A percentile compares a stretch with the other conserved stretches of the same genome.
phyloP scores from a whole-genome alignment of 441 rosid genomes.

The Eutrema salsugineum region DNA sequence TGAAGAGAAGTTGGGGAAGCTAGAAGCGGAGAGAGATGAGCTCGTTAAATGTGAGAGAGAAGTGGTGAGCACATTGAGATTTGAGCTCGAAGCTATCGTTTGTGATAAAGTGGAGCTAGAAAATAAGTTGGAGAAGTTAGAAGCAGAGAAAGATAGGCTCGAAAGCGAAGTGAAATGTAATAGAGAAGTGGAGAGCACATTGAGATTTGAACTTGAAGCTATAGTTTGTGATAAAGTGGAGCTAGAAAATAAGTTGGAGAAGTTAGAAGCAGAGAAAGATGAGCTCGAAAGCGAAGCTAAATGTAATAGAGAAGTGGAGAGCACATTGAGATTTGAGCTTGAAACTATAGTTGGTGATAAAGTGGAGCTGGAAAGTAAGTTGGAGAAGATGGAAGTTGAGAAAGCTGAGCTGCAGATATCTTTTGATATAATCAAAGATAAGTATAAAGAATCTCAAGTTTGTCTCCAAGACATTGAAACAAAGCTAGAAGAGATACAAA shows the following conservation, averaged over 20 bases:
- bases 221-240: conserved; percentile 14
- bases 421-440: conserved; percentile 42
- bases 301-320: conserved; percentile 6
- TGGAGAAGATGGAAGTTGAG: conserved; percentile 41
- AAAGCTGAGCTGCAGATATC: conserved; percentile 57
- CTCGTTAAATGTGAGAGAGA: conserved; percentile 9
- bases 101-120: conserved; percentile 29
- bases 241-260: conserved; percentile 38
- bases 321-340: conserved; percentile 19
- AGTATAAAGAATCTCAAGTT: conserved; percentile 43
- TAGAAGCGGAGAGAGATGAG: conserved; percentile 39
- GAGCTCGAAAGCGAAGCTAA: conserved; percentile 28
- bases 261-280: conserved; percentile 39
- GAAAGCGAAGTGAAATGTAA: conserved; percentile 21
- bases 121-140: conserved; percentile 39
- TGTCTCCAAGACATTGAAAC: conserved; percentile 48
- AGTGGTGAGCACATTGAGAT: conserved; percentile 10
- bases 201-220: conserved; percentile 27
- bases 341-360: conserved; percentile 16
- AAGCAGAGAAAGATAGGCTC: conserved; percentile 36
- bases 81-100: conserved; percentile 20
- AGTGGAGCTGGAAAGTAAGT: conserved; percentile 33
- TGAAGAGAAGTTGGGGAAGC: conserved; percentile 49
- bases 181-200: conserved; percentile 2
- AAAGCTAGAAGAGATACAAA: conserved; percentile 51